Conservation (phyloP, 345 rosid genomes). For the Hibiscus trionum region DNA sequence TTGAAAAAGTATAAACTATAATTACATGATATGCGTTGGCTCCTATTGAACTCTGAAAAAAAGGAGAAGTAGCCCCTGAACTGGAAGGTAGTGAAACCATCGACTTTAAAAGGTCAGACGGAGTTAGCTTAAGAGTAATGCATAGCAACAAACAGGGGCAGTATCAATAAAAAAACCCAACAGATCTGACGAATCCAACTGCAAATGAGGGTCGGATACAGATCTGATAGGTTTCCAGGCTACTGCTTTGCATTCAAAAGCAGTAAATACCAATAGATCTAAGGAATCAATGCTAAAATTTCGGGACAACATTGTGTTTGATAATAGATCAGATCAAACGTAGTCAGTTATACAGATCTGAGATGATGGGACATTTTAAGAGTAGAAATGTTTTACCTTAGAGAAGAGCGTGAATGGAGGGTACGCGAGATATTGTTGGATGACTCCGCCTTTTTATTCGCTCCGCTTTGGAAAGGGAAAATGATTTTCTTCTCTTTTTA, state of each 20-base stretch:
- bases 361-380: neutral
- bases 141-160: neutral
- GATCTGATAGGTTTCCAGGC: neutral
- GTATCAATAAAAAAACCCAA: neutral
- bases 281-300: neutral
- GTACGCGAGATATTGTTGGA: conserved; percentile 14
- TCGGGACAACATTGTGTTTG: neutral
- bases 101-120: too few species aligned
- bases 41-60: neutral
- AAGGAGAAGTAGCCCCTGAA: neutral
- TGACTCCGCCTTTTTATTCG: conserved; percentile 23
- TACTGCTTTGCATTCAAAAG: neutral
- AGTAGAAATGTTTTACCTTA: neutral
- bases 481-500: conserved; percentile 8
- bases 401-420: conserved; percentile 14
- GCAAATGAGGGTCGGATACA: neutral
- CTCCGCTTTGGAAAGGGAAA: conserved; percentile 20
- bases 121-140: neutral
- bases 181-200: neutral
- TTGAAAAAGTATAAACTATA: too few species aligned
- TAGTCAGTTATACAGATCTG: conserved; percentile 12
- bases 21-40: neutral
- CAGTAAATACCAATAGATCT: neutral
- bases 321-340: neutral
- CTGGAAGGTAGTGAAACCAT: too few species aligned